Percentiles rank a stretch among this genome's conserved stretches.
Conservation (phyloP, 108 stramenopile genomes). For the Schizochytrium sp. region DNA sequence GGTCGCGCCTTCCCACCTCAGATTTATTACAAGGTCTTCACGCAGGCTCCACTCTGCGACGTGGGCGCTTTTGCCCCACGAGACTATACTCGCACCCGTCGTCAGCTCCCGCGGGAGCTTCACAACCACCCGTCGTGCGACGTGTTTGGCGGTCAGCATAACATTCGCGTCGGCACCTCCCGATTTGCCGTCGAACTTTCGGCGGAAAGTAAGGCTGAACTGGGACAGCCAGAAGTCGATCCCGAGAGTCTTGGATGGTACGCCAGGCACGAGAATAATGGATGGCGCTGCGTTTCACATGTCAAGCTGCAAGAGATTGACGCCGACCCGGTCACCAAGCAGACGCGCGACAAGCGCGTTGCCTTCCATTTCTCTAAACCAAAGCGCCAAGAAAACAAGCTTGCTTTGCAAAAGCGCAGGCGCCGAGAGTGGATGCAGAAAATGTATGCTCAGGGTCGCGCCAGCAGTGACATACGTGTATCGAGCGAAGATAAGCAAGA, state of each 20-base stretch:
- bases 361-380: not conserved
- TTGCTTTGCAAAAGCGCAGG: not conserved
- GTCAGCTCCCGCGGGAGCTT: not conserved
- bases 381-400: not conserved
- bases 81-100: conserved; percentile 23
- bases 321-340: not conserved
- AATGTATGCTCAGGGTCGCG: not conserved
- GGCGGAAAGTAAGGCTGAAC: not conserved
- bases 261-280: conserved; percentile 45
- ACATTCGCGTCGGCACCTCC: not conserved
- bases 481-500: conserved; percentile 17
- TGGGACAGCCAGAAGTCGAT: not conserved
- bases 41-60: conserved; percentile 43
- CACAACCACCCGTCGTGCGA: not conserved
- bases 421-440: not conserved
- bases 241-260: conserved; percentile 34
- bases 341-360: not conserved
- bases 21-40: conserved; percentile 55
- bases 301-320: not conserved
- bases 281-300: conserved; percentile 41
- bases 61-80: conserved; percentile 52
- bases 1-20: conserved; percentile 45
- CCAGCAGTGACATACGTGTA: not conserved
- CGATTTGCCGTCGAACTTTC: not conserved
- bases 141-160: not conserved